Evolutionary conservation across 768 basidiomycete species (phyloP).

Genomic region (Multifurca ochricompacta): DNA sequence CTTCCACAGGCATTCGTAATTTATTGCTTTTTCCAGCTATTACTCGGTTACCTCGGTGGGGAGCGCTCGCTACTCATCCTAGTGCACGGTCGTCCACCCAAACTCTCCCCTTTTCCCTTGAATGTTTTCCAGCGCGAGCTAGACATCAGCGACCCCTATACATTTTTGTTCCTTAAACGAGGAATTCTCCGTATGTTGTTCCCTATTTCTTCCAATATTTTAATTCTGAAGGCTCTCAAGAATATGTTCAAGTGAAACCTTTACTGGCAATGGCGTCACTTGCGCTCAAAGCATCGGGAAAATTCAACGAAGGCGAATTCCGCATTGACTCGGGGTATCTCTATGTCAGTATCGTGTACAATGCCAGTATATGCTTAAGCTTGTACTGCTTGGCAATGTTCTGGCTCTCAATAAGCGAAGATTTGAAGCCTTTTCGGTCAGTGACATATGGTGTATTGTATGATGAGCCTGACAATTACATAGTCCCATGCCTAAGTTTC

Average conservation of each 20-base stretch:
- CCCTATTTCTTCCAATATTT: not conserved
- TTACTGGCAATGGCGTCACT: slow-evolving; percentile 77
- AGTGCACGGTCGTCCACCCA: slow-evolving; percentile 85
- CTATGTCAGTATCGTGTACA: slow-evolving; percentile 83
- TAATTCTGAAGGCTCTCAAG: slow-evolving; percentile 35
- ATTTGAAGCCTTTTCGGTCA: slow-evolving; percentile 82
- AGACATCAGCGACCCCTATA: slow-evolving; percentile 92
- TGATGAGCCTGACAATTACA: not conserved
- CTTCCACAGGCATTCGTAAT: slow-evolving; percentile 76
- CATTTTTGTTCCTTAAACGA: slow-evolving; percentile 87
- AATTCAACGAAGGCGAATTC: slow-evolving; percentile 86
- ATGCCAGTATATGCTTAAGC: slow-evolving; percentile 69
- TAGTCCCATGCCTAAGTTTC: slow-evolving; percentile 92
- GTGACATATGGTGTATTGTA: slow-evolving; percentile 23
- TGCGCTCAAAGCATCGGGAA: slow-evolving; percentile 78
- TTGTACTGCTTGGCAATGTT: slow-evolving; percentile 94
- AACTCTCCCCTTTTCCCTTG: slow-evolving; percentile 79
- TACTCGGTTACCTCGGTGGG: slow-evolving; percentile 82
- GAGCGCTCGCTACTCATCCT: slow-evolving; percentile 89
- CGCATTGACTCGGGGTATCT: slow-evolving; percentile 82
- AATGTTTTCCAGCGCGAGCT: slow-evolving; percentile 78
- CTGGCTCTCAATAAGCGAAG: slow-evolving; percentile 88
- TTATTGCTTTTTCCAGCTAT: slow-evolving; percentile 83
- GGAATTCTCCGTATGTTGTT: slow-evolving; percentile 76
- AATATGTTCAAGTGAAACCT: slow-evolving; percentile 97